phyloP scores from a whole-genome alignment of 2,329 filamentous ascomycete species.

The Nemania diffusa region DNA sequence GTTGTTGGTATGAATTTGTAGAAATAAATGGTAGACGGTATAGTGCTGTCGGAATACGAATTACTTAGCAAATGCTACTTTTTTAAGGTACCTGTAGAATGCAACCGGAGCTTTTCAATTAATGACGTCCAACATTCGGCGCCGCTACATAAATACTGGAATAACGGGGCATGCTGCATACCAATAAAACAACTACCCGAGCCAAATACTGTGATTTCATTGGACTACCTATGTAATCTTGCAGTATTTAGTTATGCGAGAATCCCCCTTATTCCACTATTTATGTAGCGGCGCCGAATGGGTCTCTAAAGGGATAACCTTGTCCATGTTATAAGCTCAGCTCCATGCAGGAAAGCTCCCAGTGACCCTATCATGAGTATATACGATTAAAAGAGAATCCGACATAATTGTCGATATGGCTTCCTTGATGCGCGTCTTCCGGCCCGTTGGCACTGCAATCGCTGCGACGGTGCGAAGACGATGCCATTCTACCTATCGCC shows the following conservation, averaged over 20 bases:
- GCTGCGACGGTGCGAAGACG: constrained; percentile 32
- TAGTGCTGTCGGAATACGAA: neutral
- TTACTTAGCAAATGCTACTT: neutral
- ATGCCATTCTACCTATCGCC: constrained; percentile 26
- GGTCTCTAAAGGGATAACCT: too few species aligned
- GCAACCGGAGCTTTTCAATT: neutral
- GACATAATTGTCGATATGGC: constrained; percentile 39
- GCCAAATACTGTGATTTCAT: too few species aligned
- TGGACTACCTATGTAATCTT: too few species aligned
- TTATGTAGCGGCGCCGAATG: too few species aligned
- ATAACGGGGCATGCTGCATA: too few species aligned
- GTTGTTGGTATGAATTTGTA: neutral
- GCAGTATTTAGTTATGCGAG: too few species aligned
- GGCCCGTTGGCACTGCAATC: constrained; percentile 31
- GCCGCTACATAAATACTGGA: too few species aligned
- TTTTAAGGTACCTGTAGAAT: neutral
- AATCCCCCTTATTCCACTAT: too few species aligned
- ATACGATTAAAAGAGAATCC: constrained; percentile 4
- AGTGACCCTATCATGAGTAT: constrained; percentile 21
- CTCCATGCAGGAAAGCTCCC: constrained; percentile 15
- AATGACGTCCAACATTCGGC: neutral
- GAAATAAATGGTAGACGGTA: neutral
- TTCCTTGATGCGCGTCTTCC: constrained; percentile 36
- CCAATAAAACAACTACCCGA: too few species aligned
- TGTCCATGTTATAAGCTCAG: constrained; percentile 26